phyloP scores from a whole-genome alignment of 768 basidiomycete species.

The Hypsizygus marmoreus region DNA sequence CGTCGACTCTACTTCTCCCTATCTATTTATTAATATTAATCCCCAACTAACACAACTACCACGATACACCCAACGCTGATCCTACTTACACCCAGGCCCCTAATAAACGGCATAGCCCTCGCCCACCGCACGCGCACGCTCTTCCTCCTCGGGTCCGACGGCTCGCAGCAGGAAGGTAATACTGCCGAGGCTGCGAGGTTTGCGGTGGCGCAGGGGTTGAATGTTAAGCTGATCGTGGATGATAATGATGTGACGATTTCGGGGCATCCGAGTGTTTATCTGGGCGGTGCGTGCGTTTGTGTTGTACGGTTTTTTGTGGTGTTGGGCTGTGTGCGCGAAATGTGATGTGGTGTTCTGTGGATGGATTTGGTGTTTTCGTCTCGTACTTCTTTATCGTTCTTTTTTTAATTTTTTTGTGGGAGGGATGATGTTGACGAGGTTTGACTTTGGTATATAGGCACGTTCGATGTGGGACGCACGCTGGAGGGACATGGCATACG shows the following conservation, averaged over 20 bases:
- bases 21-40: no score
- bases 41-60: not conserved
- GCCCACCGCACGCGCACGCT: slow-evolving; percentile 77
- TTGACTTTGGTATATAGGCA: no score
- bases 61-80: slow-evolving; percentile 4
- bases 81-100: slow-evolving; percentile 43
- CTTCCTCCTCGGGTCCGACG: slow-evolving; percentile 87
- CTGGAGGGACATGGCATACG: slow-evolving; percentile 82
- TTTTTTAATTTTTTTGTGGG: no score
- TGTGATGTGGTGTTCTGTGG: no score
- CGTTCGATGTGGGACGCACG: no score
- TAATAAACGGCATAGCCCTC: slow-evolving; percentile 83
- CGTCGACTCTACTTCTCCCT: slow-evolving; percentile 12
- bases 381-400: no score
- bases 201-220: slow-evolving; percentile 80
- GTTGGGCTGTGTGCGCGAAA: no score
- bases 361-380: no score
- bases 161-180: slow-evolving; percentile 90
- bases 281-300: no score
- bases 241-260: slow-evolving; percentile 93
- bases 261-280: no score
- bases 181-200: slow-evolving; percentile 89
- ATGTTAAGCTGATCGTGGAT: slow-evolving; percentile 86
- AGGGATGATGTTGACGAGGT: no score
- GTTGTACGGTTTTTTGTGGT: no score